Percentiles rank a stretch among this genome's conserved stretches.
Conservation (phyloP, 192 early-diverging fungal genomes). For the Podila horticola region DNA sequence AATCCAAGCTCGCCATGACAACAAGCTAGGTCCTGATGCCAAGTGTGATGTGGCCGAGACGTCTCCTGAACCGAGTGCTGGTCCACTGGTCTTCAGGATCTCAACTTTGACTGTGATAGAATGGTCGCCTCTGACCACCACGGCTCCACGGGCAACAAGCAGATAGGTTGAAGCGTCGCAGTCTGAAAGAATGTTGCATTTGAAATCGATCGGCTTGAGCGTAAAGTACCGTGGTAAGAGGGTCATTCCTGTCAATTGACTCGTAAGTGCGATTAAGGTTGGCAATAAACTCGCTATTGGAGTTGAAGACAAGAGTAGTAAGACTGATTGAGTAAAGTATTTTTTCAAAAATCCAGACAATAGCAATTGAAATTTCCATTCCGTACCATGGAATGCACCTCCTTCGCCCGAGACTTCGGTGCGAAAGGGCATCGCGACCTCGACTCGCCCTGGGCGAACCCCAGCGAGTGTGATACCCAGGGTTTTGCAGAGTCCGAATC, state of each 20-base stretch:
- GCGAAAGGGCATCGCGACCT: constrained; percentile 43
- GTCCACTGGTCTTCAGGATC: constrained; percentile 43
- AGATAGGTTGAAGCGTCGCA: constrained; percentile 40
- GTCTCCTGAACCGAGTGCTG: constrained; percentile 22
- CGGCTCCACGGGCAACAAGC: constrained; percentile 35
- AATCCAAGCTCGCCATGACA: constrained; percentile 41
- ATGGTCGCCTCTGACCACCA: constrained; percentile 43
- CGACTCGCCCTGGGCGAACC: constrained; percentile 37
- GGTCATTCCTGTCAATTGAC: constrained; percentile 49
- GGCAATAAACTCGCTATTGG: constrained; percentile 38
- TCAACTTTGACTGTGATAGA: constrained; percentile 47
- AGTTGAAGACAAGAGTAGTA: not conserved
- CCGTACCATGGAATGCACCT: constrained; percentile 42
- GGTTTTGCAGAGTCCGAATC: constrained; percentile 36
- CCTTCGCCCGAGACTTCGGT: constrained; percentile 48
- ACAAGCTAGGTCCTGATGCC: not conserved
- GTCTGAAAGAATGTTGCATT: constrained; percentile 50
- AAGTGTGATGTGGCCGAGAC: constrained; percentile 11
- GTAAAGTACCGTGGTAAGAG: constrained; percentile 41
- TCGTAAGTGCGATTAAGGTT: constrained; percentile 40
- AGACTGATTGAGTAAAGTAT: not conserved
- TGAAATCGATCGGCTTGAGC: constrained; percentile 50
- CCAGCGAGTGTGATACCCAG: constrained; percentile 34
- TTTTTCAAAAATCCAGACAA: not conserved
- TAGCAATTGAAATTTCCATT: not conserved